These are phyloP conservation scores for Saccharomyces hybrid DNA, from an alignment of 1,139 yeast species.

Conservation along the genomic window DNA sequence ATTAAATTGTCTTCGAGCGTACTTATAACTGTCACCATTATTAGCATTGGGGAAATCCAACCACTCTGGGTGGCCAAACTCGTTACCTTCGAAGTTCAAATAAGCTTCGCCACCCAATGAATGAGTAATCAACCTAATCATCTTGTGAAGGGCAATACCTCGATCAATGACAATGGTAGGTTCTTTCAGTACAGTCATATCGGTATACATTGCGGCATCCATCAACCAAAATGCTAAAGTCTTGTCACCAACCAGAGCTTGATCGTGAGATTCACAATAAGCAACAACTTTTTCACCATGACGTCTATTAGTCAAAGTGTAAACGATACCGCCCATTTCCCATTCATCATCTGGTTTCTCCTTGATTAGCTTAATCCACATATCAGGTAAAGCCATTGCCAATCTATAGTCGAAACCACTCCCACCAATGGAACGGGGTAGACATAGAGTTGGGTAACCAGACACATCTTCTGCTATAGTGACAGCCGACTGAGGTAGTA, in stretches of 20 bases:
- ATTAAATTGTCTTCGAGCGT: slow-evolving; percentile 91
- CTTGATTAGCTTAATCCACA: slow-evolving; percentile 94
- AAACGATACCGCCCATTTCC: slow-evolving; percentile 76
- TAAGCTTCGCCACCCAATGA: slow-evolving; percentile 94
- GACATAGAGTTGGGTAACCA: slow-evolving; percentile 92
- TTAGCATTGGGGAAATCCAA: slow-evolving; percentile 91
- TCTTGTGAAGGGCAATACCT: slow-evolving; percentile 81
- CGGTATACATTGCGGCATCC: slow-evolving; percentile 97
- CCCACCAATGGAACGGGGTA: slow-evolving; percentile 69
- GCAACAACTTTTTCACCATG: slow-evolving; percentile 85
- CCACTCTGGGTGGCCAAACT: slow-evolving; percentile 99
- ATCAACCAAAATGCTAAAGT: slow-evolving; percentile 95
- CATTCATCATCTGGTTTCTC: slow-evolving; percentile 82
- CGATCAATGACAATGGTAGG: slow-evolving; percentile 75
- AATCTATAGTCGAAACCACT: slow-evolving; percentile 88
- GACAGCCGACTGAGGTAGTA: slow-evolving; percentile 48
- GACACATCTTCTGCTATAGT: slow-evolving; percentile 95
- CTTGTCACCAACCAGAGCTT: slow-evolving; percentile 94
- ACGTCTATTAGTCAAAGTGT: slow-evolving; percentile 81
- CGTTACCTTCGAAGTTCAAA: slow-evolving; percentile 93
- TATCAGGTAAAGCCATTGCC: slow-evolving; percentile 97
- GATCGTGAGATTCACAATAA: slow-evolving; percentile 94
- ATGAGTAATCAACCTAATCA: slow-evolving; percentile 81
- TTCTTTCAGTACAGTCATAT: slow-evolving; percentile 74
- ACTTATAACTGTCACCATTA: slow-evolving; percentile 80